Conservation (phyloP, 2,329 filamentous ascomycete genomes). For the Ascochyta koolunga region DNA sequence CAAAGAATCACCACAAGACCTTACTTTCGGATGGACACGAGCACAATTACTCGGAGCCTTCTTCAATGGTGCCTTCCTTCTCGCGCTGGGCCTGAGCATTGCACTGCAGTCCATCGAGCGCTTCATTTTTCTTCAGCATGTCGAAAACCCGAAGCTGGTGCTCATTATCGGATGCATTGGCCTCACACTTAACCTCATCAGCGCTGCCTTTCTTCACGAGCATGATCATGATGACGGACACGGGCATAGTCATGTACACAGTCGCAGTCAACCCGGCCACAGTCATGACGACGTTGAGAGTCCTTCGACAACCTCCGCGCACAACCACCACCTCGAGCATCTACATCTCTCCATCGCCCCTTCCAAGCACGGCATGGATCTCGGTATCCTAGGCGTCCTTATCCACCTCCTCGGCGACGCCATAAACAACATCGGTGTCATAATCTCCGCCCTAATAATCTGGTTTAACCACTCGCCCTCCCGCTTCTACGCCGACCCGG, state of each 20-base stretch:
- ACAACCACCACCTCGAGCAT: constrained; percentile 32
- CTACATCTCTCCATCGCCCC: constrained; percentile 31
- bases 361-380: constrained; percentile 52
- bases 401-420: constrained; percentile 75
- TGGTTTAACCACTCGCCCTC: constrained; percentile 65
- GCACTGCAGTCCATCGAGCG: constrained; percentile 75
- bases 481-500: constrained; percentile 75
- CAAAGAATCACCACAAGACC: constrained; percentile 60
- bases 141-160: constrained; percentile 70
- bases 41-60: constrained; percentile 77
- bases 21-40: constrained; percentile 79
- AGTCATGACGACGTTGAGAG: constrained; percentile 26
- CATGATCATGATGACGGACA: constrained; percentile 53
- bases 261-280: constrained; percentile 9
- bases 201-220: constrained; percentile 66
- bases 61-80: constrained; percentile 78
- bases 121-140: constrained; percentile 63
- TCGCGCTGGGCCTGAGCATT: constrained; percentile 75
- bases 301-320: constrained; percentile 23
- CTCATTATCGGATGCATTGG: constrained; percentile 73
- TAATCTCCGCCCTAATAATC: constrained; percentile 71
- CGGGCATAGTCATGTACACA: constrained; percentile 30
- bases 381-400: constrained; percentile 74
- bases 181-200: constrained; percentile 70
- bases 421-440: constrained; percentile 78